Base-by-base conservation (phyloP, 331 rosid genomes). In the Phaseolus coccineus region DNA sequence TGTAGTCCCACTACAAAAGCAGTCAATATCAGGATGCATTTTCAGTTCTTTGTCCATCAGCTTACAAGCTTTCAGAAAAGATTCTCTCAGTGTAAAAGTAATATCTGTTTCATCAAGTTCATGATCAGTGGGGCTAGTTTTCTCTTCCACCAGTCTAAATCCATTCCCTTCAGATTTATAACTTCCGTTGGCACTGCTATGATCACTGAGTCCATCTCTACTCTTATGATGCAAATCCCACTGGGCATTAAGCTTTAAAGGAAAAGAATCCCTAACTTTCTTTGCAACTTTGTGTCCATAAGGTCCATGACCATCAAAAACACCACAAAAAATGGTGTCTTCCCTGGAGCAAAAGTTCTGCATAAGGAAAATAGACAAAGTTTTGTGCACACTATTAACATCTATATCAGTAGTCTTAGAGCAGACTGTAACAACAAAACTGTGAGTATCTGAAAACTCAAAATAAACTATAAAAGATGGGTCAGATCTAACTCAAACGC, bases 221-320 rank as follows among this genome's bases (percentile, higher is more conserved):
- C 69, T 35, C 48, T 57, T 74, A 4, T 30, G 24, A 64, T 82
- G 84, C 62, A 85, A 81, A 52, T 87, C 90, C 97, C 88, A 87
- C 50, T 84, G 91, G 55, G 94, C 83, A 75, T 79, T 82, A 11
- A 93, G 84, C 85, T 88, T 87, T 81, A 87, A 31, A 47, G 97
- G 97, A 35, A 93, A 90, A 47, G 87, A 83, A 77, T 93, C 94
- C 77, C 96, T 90, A 59, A 93, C 94, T 80, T 71, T 93, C 86
- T 83, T 91, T 5, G 97, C 93, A 81, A 93, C 94, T 78, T 81
- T 55, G 83, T 93, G 97, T 71, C 97, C 97, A 66, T 44, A 73
- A 72, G 96, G 97, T 74, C 97, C 97, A 76, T 93, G 97, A 46
- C 97, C 97, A 84, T 93, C 97, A 84, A 93, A 93, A 71, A 91